Evolutionary conservation across 2,329 filamentous ascomycete genomes (phyloP), one percentile per base, ranked within the genome.

Genomic region (Ploettnerulaceae sp.): DNA sequence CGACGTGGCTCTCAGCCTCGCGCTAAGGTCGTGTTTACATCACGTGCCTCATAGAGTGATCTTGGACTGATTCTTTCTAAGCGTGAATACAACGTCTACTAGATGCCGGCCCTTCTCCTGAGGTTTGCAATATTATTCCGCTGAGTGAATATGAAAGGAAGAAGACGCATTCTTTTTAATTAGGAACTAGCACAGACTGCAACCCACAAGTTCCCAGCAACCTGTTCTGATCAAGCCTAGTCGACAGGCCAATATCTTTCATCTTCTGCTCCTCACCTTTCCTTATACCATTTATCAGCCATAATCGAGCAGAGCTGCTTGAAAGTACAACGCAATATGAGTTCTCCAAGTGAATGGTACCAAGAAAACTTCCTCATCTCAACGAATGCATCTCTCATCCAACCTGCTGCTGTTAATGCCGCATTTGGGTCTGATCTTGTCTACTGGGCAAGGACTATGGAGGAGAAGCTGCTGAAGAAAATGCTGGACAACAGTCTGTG

Each of bases 401-500:
- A 81, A 42, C 65, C 75, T 18, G 62, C 70, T 26, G 71, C 71
- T 25, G 67, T 84, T 55, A 78, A 78, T 57, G 66, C 68, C 5
- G 77, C 75, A 17, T 75, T 83, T 53, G 69, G 61, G 12, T 74
- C 73, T 0, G 76, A 81, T 28, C 63, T 75, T 47, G 66, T 82
- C 59, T 82, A 80, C 70, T 84, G 82, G 79, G 73, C 77, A 17
- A 70, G 70, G 34, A 62, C 73, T 3, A 62, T 80, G 5, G 70
- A 77, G 1, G 66, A 73, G 14, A 62, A 66, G 0, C 63, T 68
- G 20, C 66, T 82, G 47, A 67, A 69, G 47, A 72, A 70, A 48
- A 73, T 78, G 53, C 61, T 84, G 11, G 65, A 75, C 37, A 76
- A 77, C 48, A 82, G 76, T 31, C 61, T 84, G 31, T 81, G 77